These are phyloP conservation scores for Eremothecium sinecaudum DNA, from an alignment of 1,139 yeast genomes.

Conservation along the genomic window DNA sequence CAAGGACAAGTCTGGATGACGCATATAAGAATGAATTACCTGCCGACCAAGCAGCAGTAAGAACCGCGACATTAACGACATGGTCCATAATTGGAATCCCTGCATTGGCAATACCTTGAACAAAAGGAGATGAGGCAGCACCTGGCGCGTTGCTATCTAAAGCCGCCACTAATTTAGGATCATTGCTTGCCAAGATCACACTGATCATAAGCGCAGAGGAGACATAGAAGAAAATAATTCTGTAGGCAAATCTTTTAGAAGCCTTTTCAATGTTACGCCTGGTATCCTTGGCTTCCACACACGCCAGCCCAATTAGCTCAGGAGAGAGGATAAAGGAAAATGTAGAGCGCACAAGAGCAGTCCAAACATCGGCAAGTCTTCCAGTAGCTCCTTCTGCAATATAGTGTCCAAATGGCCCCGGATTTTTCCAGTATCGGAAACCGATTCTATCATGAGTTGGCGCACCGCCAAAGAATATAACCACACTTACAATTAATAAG, in stretches of 20 bases:
- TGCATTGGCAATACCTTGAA: constrained; percentile 43
- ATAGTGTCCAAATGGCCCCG: constrained; percentile 46
- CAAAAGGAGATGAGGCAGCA: constrained; percentile 47
- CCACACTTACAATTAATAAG: constrained; percentile 56
- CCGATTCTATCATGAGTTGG: constrained; percentile 58
- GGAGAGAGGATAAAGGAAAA: constrained; percentile 72
- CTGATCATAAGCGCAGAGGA: constrained; percentile 38
- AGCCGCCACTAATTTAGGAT: constrained; percentile 33
- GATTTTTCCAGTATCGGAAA: constrained; percentile 58
- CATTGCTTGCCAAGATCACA: constrained; percentile 40
- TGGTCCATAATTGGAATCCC: constrained; percentile 43
- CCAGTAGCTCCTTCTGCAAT: constrained; percentile 44
- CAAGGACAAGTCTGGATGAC: constrained; percentile 38
- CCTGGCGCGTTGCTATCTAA: constrained; percentile 34
- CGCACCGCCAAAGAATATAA: constrained; percentile 79
- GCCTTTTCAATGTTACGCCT: constrained; percentile 42
- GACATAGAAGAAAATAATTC: constrained; percentile 40
- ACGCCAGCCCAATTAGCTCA: constrained; percentile 41
- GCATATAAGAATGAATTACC: constrained; percentile 39
- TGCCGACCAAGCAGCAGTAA: constrained; percentile 46
- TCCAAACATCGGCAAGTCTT: constrained; percentile 52
- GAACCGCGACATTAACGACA: constrained; percentile 42
- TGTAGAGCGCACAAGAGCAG: constrained; percentile 50
- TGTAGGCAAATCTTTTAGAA: constrained; percentile 38
- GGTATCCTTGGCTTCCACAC: constrained; percentile 43